A percentile compares a stretch with the other conserved stretches of the same genome.
Conservation (phyloP, 495 filamentous ascomycete genomes). For the Lepidopterella palustris region DNA sequence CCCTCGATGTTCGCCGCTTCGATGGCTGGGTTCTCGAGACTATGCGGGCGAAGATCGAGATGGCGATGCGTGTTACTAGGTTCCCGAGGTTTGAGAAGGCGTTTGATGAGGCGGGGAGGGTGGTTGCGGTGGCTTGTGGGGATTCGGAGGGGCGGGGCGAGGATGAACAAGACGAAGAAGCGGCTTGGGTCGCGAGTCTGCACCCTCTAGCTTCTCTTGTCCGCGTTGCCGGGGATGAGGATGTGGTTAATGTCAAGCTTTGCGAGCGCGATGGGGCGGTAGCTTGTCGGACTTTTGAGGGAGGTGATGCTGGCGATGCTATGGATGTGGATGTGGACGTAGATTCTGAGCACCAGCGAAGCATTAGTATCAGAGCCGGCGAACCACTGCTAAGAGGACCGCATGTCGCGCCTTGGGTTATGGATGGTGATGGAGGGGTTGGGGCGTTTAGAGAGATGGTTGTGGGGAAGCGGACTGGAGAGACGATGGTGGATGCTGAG, state of each 20-base stretch:
- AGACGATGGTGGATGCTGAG: not conserved
- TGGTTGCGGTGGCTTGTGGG: too few species aligned
- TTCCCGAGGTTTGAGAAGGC: conserved; percentile 10
- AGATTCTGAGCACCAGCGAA: not conserved
- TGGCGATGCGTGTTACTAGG: conserved; percentile 5
- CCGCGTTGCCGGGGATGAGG: not conserved
- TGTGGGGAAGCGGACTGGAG: not conserved
- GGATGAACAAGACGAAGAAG: not conserved
- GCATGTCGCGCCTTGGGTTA: not conserved
- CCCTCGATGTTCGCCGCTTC: conserved; percentile 10
- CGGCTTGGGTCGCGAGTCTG: not conserved
- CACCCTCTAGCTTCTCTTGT: conserved; percentile 4
- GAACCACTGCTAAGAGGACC: not conserved
- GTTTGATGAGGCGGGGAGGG: not conserved
- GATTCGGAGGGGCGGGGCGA: too few species aligned
- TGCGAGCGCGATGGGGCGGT: not conserved
- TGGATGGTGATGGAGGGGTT: not conserved
- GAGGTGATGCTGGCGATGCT: not conserved
- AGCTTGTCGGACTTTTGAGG: not conserved
- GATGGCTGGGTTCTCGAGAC: conserved; percentile 35
- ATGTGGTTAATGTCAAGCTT: conserved; percentile 1
- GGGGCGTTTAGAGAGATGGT: not conserved
- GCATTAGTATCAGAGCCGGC: not conserved
- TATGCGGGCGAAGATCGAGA: conserved; percentile 21
- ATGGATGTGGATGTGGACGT: not conserved